phyloP scores from a whole-genome alignment of 1,284 basidiomycete species.

The Inonotus hispidus region DNA sequence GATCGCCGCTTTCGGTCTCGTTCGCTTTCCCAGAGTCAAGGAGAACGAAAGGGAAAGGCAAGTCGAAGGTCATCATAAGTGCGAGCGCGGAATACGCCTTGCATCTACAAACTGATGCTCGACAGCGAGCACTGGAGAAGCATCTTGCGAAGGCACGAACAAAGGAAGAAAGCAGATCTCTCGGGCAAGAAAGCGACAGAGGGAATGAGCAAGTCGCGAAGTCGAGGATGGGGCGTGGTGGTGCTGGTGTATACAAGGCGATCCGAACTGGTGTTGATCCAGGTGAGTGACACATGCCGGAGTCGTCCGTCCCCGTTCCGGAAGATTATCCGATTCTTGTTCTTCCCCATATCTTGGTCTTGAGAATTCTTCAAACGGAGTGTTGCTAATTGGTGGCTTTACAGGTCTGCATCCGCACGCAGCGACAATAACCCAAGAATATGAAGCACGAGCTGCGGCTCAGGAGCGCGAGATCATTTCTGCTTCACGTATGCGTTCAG shows the following conservation, averaged over 20 bases:
- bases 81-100: not conserved
- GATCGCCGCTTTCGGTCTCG: not conserved
- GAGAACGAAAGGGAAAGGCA: not conserved
- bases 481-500: not conserved
- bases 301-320: not conserved
- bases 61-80: not conserved
- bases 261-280: not conserved
- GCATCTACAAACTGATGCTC: not conserved
- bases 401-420: not conserved
- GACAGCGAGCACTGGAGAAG: slow-evolving; percentile 2
- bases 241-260: not conserved
- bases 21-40: not conserved
- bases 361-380: too few species aligned
- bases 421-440: not conserved
- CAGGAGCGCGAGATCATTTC: not conserved
- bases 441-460: not conserved
- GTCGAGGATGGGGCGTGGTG: not conserved
- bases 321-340: not conserved
- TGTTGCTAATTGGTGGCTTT: not conserved
- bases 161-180: not conserved
- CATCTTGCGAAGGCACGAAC: not conserved
- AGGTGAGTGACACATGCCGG: not conserved
- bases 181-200: not conserved
- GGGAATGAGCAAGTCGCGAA: not conserved
- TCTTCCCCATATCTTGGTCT: not conserved